Conservation (phyloP, 192 early-diverging fungal species). For the Endogone sp. region DNA sequence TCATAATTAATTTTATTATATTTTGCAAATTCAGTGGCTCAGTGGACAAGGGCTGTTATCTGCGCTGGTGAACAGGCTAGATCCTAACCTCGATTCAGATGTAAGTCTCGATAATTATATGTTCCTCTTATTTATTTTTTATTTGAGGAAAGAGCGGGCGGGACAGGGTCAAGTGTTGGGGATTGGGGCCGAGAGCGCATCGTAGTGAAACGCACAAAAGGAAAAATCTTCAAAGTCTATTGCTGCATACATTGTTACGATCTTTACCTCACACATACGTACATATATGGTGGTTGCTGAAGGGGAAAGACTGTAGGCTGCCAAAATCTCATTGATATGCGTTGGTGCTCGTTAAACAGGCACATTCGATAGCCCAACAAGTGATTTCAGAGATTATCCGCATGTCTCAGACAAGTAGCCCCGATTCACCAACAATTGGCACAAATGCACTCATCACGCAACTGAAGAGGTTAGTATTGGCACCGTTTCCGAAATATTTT, state of each 20-base stretch:
- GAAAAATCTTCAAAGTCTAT: too few relatives aligned
- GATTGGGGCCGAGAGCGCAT: too few relatives aligned
- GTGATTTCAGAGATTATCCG: conserved; percentile 36
- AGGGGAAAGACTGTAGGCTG: too few relatives aligned
- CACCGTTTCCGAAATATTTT: not conserved
- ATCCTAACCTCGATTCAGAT: conserved; percentile 52
- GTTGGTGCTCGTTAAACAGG: conserved; percentile 13
- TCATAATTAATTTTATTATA: too few relatives aligned
- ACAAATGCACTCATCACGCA: conserved; percentile 28
- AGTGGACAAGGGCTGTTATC: conserved; percentile 75
- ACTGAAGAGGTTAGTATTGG: conserved; percentile 24
- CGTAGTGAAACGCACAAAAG: too few relatives aligned
- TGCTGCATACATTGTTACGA: too few relatives aligned
- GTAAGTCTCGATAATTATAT: not conserved
- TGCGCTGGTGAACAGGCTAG: conserved; percentile 71
- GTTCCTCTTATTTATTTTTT: too few relatives aligned
- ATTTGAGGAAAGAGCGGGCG: not conserved
- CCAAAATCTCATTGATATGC: too few relatives aligned
- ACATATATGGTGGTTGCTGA: too few relatives aligned
- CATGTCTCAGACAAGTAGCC: conserved; percentile 32
- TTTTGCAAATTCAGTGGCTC: conserved; percentile 59
- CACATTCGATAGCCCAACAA: conserved; percentile 36
- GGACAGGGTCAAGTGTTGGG: not conserved
- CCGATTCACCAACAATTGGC: conserved; percentile 29
- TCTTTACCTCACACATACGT: too few relatives aligned